phyloP scores from a whole-genome alignment of 441 rosid species.

The Monsonia emarginata region DNA sequence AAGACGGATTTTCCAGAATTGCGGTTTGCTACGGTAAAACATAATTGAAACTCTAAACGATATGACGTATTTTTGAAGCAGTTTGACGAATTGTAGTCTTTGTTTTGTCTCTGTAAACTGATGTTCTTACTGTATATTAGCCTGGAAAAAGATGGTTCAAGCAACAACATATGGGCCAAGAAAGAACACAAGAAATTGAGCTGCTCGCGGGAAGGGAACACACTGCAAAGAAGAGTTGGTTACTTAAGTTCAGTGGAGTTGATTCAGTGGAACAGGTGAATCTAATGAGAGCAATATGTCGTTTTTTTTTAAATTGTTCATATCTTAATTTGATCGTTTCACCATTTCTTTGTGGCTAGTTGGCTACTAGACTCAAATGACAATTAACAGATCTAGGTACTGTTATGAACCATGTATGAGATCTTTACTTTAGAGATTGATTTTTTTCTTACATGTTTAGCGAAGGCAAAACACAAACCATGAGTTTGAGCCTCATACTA shows the following conservation, averaged over 20 bases:
- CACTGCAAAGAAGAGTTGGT: constrained; percentile 69
- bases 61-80: background rate
- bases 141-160: constrained; percentile 85
- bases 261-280: constrained; percentile 62
- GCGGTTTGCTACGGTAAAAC: constrained; percentile 52
- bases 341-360: background rate
- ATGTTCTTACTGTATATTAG: constrained; percentile 31
- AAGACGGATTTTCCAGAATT: constrained; percentile 77
- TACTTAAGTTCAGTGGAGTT: constrained; percentile 60
- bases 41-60: background rate
- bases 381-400: background rate
- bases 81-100: background rate
- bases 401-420: background rate
- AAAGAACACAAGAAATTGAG: constrained; percentile 54
- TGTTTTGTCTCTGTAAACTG: background rate
- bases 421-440: background rate
- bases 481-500: background rate
- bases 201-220: constrained; percentile 72
- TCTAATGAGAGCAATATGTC: background rate
- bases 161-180: constrained; percentile 50
- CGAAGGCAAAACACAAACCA: background rate
- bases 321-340: background rate
- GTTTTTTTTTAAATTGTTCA: constrained; percentile 4
- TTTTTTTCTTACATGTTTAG: background rate
- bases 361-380: background rate